phyloP scores from a whole-genome alignment of 2,329 filamentous ascomycete genomes.

The Pseudocercospora crystallina region DNA sequence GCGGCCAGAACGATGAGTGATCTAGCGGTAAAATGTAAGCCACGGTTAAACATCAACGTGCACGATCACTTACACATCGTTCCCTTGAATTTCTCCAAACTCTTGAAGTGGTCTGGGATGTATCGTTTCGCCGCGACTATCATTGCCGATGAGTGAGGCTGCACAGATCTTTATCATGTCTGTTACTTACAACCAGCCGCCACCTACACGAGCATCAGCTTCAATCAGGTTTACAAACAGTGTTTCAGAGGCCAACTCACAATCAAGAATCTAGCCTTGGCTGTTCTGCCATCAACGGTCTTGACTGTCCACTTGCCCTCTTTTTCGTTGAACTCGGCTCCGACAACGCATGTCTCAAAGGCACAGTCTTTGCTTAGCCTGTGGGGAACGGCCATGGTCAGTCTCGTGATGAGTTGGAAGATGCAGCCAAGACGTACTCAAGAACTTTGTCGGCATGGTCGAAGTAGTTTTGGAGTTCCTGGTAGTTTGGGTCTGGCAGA shows the following conservation, averaged over 20 bases:
- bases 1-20: slow-evolving; percentile 45
- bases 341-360: slow-evolving; percentile 55
- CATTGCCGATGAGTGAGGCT: slow-evolving; percentile 10
- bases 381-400: too few relatives aligned
- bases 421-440: slow-evolving; percentile 24
- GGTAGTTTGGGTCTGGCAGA: slow-evolving; percentile 23
- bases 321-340: slow-evolving; percentile 52
- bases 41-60: too few relatives aligned
- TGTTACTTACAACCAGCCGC: slow-evolving; percentile 51
- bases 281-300: slow-evolving; percentile 54
- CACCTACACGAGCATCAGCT: neutral
- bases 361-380: slow-evolving; percentile 54
- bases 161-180: neutral
- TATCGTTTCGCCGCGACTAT: slow-evolving; percentile 36
- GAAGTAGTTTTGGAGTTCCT: slow-evolving; percentile 58
- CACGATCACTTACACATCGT: slow-evolving; percentile 3
- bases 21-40: slow-evolving; percentile 19
- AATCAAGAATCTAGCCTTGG: slow-evolving; percentile 54
- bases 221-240: slow-evolving; percentile 40
- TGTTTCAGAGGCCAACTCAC: slow-evolving; percentile 50
- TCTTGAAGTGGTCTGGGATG: slow-evolving; percentile 37
- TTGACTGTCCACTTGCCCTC: slow-evolving; percentile 52
- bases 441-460: slow-evolving; percentile 59
- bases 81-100: slow-evolving; percentile 41
- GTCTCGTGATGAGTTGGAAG: too few relatives aligned